Base-by-base conservation (phyloP, 2,329 filamentous ascomycete species). In the Fusarium goolgardi region DNA sequence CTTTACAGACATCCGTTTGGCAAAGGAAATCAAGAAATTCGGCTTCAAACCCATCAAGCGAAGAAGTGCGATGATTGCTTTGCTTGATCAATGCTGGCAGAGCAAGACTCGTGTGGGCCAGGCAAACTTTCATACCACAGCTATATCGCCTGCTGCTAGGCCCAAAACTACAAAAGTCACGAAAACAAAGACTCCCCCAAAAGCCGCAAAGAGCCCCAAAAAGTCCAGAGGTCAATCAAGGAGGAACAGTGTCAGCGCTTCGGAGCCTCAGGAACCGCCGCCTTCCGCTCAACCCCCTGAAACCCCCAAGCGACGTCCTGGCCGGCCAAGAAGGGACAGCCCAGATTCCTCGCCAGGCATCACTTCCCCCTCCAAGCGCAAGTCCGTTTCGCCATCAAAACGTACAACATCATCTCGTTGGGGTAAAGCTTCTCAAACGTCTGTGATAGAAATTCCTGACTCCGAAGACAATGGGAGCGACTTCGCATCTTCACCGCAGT, bases 1-100 rank as follows among this genome's bases (percentile, higher is more conserved):
- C 0, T 89, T 86, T 60, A 89, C 89, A 5, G 89, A 90, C 63
- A 78, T 82, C 11, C 86, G 91, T 59, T 79, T 94, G 18, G 80
- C 87, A 4, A 86, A 83, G 57, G 84, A 90, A 71, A 80, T 94
- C 44, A 80, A 84, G 7, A 81, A 82, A 0, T 93, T 88, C 72
- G 90, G 90, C 0, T 94, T 94, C 78, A 94, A 94, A 74, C 81
- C 89, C 2, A 81, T 94, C 31, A 92, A 89, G 74, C 87, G 82
- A 56, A 84, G 91, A 20, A 82, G 85, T 49, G 87, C 87, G 11
- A 93, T 92, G 89, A 88, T 94, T 63, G 81, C 86, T 2, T 77
- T 93, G 13, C 80, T 94, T 15, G 81, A 91, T 52, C 86, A 88
- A 72, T 94, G 92, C 75, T 94, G 91, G 90, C 79, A 85, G 67